Conservation (phyloP, 345 rosid genomes). For the Camelina hispida region DNA sequence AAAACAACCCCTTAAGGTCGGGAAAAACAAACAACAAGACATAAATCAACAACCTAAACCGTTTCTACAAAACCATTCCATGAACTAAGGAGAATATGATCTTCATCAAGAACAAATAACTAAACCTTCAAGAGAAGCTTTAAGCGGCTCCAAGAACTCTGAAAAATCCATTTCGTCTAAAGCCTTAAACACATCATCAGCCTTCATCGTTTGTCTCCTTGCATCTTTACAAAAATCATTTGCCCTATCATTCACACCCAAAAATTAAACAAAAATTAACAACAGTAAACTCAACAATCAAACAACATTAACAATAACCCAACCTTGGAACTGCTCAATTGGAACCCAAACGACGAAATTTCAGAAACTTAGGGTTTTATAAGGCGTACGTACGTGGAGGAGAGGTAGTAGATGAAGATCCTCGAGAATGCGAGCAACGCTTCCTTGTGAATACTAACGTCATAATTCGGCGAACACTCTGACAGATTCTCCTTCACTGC, state of each 20-base stretch:
- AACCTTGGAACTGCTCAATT: background rate
- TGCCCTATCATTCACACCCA: conserved; percentile 49
- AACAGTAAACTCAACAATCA: background rate
- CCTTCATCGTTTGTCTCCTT: conserved; percentile 69
- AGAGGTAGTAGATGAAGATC: conserved; percentile 78
- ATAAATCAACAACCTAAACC: background rate
- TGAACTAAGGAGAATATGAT: background rate
- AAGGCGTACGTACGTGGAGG: conserved; percentile 68
- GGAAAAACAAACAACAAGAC: background rate
- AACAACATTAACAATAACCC: background rate
- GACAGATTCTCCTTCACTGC: conserved; percentile 87
- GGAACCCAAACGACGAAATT: background rate
- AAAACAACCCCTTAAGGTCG: background rate
- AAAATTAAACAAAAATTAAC: background rate
- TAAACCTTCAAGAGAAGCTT: conserved; percentile 62
- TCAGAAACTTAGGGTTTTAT: conserved; percentile 27
- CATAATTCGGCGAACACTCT: conserved; percentile 69
- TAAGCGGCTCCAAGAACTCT: conserved; percentile 65
- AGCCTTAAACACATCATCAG: conserved; percentile 66
- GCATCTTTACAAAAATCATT: conserved; percentile 75
- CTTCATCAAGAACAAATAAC: background rate
- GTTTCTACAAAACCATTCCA: background rate
- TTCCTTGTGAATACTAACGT: conserved; percentile 52
- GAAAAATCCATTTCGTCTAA: conserved; percentile 73
- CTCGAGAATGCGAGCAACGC: conserved; percentile 49